Conservation (phyloP, 768 basidiomycete genomes). For the Collybia nuda region DNA sequence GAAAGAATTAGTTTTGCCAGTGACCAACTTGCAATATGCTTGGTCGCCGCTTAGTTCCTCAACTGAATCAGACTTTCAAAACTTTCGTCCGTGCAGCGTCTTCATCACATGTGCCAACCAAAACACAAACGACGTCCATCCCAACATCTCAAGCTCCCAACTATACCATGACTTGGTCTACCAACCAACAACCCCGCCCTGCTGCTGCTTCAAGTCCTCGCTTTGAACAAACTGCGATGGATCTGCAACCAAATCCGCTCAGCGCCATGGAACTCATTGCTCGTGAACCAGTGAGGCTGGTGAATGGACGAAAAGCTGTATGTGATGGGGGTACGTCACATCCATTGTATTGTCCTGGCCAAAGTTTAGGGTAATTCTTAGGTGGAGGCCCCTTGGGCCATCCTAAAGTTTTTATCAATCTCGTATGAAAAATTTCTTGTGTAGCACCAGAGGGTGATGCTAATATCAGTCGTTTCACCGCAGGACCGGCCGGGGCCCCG, state of each 20-base stretch:
- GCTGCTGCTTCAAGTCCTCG: constrained; percentile 63
- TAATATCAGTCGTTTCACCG: background rate
- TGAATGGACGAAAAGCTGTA: constrained; percentile 79
- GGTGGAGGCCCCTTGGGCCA: constrained; percentile 95
- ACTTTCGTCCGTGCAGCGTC: constrained; percentile 26
- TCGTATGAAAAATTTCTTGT: constrained; percentile 52
- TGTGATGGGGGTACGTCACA: constrained; percentile 89
- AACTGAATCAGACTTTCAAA: constrained; percentile 27
- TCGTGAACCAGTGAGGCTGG: constrained; percentile 81
- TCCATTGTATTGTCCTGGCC: background rate
- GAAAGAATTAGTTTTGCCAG: too few species aligned
- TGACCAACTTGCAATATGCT: constrained; percentile 29
- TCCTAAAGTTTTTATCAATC: constrained; percentile 94
- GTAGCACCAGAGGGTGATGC: background rate
- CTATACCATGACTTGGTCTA: constrained; percentile 80
- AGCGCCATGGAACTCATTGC: constrained; percentile 90
- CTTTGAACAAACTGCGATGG: constrained; percentile 90
- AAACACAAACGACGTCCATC: constrained; percentile 24
- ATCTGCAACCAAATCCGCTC: constrained; percentile 84
- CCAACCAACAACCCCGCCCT: constrained; percentile 73
- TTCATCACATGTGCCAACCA: constrained; percentile 22
- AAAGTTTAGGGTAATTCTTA: constrained; percentile 26
- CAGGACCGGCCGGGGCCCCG: constrained; percentile 88
- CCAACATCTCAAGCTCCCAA: constrained; percentile 79
- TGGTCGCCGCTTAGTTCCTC: constrained; percentile 34